These are phyloP conservation scores for Fomes fomentarius DNA, from an alignment of 1,284 basidiomycete species.

Conservation along the genomic window DNA sequence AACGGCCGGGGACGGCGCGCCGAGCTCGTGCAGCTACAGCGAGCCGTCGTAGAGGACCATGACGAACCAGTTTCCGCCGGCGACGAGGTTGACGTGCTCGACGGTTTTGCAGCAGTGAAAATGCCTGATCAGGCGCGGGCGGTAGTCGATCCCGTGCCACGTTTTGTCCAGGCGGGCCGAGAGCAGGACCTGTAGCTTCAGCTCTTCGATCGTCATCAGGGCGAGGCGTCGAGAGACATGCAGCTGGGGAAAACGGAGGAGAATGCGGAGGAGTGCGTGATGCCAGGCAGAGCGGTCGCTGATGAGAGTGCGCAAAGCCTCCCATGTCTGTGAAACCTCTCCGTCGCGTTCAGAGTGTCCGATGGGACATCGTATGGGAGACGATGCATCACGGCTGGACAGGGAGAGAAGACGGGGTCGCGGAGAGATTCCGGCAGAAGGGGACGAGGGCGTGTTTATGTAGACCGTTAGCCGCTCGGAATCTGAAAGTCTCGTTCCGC, in stretches of 20 bases:
- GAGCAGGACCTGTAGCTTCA: slow-evolving; percentile 14
- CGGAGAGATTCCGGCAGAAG: slow-evolving; percentile 1
- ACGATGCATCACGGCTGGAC: slow-evolving; percentile 11
- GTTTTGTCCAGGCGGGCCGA: slow-evolving; percentile 18
- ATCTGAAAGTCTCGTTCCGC: no score
- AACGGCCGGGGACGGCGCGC: slow-evolving; percentile 13
- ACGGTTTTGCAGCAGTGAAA: slow-evolving; percentile 14
- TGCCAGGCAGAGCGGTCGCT: slow-evolving; percentile 21
- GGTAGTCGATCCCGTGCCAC: slow-evolving; percentile 19
- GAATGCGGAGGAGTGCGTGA: slow-evolving; percentile 16
- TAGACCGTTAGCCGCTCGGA: slow-evolving; percentile 19
- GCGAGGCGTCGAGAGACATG: slow-evolving; percentile 9
- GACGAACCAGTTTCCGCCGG: slow-evolving; percentile 21
- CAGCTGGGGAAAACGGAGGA: slow-evolving; percentile 19
- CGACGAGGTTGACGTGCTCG: slow-evolving; percentile 22
- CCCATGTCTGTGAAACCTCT: slow-evolving; percentile 14
- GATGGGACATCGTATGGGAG: slow-evolving; percentile 23
- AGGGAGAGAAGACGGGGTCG: slow-evolving; percentile 6
- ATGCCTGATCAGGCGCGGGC: slow-evolving; percentile 10
- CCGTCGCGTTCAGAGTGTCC: slow-evolving; percentile 3
- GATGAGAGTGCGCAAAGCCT: slow-evolving; percentile 11
- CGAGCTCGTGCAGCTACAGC: slow-evolving; percentile 21
- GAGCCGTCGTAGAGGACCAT: slow-evolving; percentile 22
- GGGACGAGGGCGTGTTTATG: slow-evolving; percentile 14
- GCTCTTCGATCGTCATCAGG: slow-evolving; percentile 10